A percentile compares a stretch with the other conserved stretches of the same genome.
phyloP scores from a whole-genome alignment of 768 basidiomycete species.

The Agrocybe praecox region DNA sequence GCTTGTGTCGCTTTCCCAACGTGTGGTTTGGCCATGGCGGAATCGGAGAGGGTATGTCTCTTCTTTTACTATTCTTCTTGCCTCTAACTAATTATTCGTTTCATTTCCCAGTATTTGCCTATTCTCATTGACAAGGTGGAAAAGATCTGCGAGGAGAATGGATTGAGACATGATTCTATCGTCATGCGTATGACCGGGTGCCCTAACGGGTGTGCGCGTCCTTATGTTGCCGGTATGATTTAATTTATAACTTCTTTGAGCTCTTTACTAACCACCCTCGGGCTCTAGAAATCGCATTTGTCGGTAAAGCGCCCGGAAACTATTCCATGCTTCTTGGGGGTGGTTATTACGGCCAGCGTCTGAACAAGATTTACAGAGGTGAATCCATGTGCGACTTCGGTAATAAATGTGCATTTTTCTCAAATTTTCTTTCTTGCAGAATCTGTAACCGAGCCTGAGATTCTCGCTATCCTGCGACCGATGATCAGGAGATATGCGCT shows the following conservation, averaged over 20 bases:
- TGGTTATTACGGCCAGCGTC: slow-evolving; percentile 89
- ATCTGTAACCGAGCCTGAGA: slow-evolving; percentile 89
- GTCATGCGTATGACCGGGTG: slow-evolving; percentile 99
- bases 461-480: slow-evolving; percentile 82
- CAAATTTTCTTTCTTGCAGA: slow-evolving; percentile 45
- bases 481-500: slow-evolving; percentile 96
- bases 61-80: not conserved
- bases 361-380: slow-evolving; percentile 97
- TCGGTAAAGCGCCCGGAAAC: slow-evolving; percentile 92
- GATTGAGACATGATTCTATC: slow-evolving; percentile 91
- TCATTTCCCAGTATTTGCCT: slow-evolving; percentile 73
- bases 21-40: slow-evolving; percentile 64
- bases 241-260: not conserved
- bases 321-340: slow-evolving; percentile 97
- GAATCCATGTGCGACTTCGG: slow-evolving; percentile 12
- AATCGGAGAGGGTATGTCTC: slow-evolving; percentile 52
- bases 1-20: slow-evolving; percentile 99
- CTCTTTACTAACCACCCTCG: not conserved
- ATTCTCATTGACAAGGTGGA: slow-evolving; percentile 94
- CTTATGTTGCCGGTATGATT: slow-evolving; percentile 80
- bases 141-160: slow-evolving; percentile 91
- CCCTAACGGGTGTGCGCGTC: slow-evolving; percentile 91
- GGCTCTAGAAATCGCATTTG: slow-evolving; percentile 86
- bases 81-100: not conserved
- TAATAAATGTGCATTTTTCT: not conserved